A percentile compares a stretch with the other conserved stretches of the same genome.
Conservation (phyloP, 78 protist genomes). For the Emiliania huxleyi region DNA sequence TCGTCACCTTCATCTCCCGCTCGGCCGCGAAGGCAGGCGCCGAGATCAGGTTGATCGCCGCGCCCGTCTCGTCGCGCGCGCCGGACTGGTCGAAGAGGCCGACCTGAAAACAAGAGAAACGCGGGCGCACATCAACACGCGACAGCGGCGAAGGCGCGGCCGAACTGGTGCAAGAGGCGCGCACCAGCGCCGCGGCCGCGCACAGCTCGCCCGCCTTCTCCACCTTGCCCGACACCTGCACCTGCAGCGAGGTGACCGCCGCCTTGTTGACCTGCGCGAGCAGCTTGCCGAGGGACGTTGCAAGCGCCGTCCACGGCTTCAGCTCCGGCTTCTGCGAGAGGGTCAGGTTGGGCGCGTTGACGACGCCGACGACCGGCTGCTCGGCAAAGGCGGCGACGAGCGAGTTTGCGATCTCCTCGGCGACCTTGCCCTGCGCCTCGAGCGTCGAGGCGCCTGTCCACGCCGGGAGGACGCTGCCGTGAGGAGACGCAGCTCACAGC, state of each 20-base stretch:
- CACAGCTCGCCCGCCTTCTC: background rate
- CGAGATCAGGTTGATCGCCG: slow-evolving; percentile 39
- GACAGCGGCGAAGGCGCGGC: too few relatives aligned
- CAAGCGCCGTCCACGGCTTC: slow-evolving; percentile 19
- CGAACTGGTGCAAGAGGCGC: too few relatives aligned
- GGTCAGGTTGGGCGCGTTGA: slow-evolving; percentile 36
- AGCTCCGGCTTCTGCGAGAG: background rate
- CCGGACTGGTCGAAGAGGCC: slow-evolving; percentile 27
- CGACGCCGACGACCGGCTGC: slow-evolving; percentile 20
- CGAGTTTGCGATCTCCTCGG: slow-evolving; percentile 41
- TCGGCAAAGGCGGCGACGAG: background rate
- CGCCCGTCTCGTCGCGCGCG: background rate
- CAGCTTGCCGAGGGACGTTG: background rate
- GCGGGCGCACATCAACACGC: too few relatives aligned
- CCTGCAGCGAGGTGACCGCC: background rate
- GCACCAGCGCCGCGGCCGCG: background rate
- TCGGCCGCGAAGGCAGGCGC: background rate
- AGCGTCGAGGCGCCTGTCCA: slow-evolving; percentile 47
- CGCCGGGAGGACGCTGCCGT: too few relatives aligned
- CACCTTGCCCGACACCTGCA: background rate
- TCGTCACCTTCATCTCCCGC: background rate
- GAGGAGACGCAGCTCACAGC: too few relatives aligned
- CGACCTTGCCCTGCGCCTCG: slow-evolving; percentile 50
- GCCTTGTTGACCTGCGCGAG: slow-evolving; percentile 2
- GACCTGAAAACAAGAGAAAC: too few relatives aligned